Percentiles rank a stretch among this genome's conserved stretches.
phyloP scores from a whole-genome alignment of 2,329 filamentous ascomycete species.

The Colletotrichum ledebouriae region DNA sequence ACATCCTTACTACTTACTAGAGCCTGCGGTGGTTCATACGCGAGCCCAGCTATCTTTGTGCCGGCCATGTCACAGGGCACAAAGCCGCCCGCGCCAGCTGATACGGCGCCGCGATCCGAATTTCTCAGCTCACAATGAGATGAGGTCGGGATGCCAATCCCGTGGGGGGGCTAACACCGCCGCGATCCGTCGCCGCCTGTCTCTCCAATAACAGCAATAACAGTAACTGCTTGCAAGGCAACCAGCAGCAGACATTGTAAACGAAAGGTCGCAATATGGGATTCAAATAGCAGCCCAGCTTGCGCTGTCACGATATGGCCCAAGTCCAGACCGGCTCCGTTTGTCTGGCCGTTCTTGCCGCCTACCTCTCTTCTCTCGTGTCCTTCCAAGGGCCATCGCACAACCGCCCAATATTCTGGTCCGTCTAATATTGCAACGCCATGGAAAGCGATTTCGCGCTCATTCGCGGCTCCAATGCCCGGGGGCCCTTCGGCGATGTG shows the following conservation, averaged over 20 bases:
- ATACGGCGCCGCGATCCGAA: conserved; percentile 33
- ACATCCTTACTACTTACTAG: conserved; percentile 13
- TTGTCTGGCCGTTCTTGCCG: not conserved
- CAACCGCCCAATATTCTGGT: not conserved
- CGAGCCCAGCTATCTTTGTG: conserved; percentile 27
- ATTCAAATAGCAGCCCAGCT: not conserved
- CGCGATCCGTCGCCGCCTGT: not conserved
- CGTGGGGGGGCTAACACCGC: conserved; percentile 5
- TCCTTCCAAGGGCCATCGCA: conserved; percentile 19
- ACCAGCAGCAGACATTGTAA: not conserved
- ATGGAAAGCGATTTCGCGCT: conserved; percentile 22
- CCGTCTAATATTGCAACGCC: not conserved
- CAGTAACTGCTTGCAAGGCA: too few relatives aligned
- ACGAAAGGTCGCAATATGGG: not conserved
- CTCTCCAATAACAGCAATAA: not conserved
- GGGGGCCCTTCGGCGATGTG: conserved; percentile 28
- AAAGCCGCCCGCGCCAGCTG: conserved; percentile 26
- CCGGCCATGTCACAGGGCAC: conserved; percentile 30
- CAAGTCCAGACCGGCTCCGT: conserved; percentile 5
- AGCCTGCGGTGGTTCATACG: conserved; percentile 30
- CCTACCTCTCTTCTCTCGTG: not conserved
- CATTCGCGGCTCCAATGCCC: conserved; percentile 10
- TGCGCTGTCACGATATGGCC: conserved; percentile 3
- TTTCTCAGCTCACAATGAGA: conserved; percentile 35
- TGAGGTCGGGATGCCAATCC: conserved; percentile 25